Evolutionary conservation across 129 eudicot genomes (phyloP).

Genomic region (Chrysanthemum seticuspe): DNA sequence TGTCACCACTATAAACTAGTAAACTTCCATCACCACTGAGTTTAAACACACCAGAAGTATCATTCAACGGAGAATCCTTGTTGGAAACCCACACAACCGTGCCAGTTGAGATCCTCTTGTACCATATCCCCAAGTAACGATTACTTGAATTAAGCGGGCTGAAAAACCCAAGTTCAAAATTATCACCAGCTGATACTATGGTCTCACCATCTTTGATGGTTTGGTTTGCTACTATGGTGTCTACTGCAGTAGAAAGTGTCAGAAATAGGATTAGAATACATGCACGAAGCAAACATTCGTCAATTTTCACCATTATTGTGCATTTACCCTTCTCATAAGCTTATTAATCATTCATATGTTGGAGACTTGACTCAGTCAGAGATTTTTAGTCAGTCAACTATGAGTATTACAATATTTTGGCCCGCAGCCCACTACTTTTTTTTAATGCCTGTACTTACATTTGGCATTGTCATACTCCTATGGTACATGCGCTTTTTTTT

Average conservation of each 20-base stretch:
- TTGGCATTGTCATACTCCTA: too few species aligned
- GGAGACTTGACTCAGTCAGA: too few species aligned
- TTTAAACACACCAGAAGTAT: constrained; percentile 5
- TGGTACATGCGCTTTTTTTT: too few species aligned
- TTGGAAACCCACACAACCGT: constrained; percentile 33
- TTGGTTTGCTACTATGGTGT: neutral
- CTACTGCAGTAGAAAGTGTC: neutral
- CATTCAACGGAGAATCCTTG: constrained; percentile 8
- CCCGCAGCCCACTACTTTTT: too few species aligned
- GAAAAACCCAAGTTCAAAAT: constrained; percentile 31
- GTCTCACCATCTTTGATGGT: constrained; percentile 16
- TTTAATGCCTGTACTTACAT: too few species aligned
- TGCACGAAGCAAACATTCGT: too few species aligned
- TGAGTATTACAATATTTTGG: too few species aligned
- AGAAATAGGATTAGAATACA: too few species aligned
- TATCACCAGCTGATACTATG: constrained; percentile 22
- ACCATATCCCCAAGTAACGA: constrained; percentile 34
- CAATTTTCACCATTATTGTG: too few species aligned
- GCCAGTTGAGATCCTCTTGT: constrained; percentile 30
- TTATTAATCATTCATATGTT: too few species aligned
- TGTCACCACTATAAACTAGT: neutral
- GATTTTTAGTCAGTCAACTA: too few species aligned
- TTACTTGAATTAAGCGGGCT: constrained; percentile 20
- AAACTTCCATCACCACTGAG: constrained; percentile 20
- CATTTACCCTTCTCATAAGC: too few species aligned